Conservation (phyloP, 108 stramenopile species). For the Craspedostauros australis region DNA sequence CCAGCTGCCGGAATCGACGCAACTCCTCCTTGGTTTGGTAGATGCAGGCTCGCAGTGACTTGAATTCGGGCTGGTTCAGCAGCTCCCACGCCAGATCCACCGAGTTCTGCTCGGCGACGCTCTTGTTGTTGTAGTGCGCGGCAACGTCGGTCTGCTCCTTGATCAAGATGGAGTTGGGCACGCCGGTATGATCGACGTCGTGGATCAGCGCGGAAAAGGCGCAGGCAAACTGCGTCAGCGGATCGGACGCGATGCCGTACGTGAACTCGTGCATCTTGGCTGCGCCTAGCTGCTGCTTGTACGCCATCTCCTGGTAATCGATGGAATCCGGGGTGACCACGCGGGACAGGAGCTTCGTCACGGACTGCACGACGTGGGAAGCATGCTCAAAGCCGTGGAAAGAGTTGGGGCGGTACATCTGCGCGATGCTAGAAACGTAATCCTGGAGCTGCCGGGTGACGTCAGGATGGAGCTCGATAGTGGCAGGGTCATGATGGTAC, state of each 20-base stretch:
- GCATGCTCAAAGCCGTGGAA: constrained; percentile 55
- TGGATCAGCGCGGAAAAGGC: constrained; percentile 38
- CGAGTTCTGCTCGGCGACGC: constrained; percentile 4
- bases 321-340: constrained; percentile 3
- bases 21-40: constrained; percentile 26
- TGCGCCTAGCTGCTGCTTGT: not conserved
- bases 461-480: not conserved
- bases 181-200: constrained; percentile 37
- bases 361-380: constrained; percentile 29
- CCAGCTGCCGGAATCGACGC: constrained; percentile 32
- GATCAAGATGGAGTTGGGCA: constrained; percentile 3
- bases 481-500: not conserved
- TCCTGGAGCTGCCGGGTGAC: constrained; percentile 8
- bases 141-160: constrained; percentile 1
- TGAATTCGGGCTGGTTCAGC: constrained; percentile 17
- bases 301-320: not conserved
- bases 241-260: constrained; percentile 16
- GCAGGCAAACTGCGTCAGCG: constrained; percentile 27
- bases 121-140: constrained; percentile 4
- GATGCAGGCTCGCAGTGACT: constrained; percentile 20
- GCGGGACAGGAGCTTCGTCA: constrained; percentile 27
- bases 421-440: constrained; percentile 3
- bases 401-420: constrained; percentile 31
- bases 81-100: constrained; percentile 16
- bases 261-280: constrained; percentile 2